Evolutionary conservation across 257 asterid species (phyloP).

Genomic region (Lavandula angustifolia): DNA sequence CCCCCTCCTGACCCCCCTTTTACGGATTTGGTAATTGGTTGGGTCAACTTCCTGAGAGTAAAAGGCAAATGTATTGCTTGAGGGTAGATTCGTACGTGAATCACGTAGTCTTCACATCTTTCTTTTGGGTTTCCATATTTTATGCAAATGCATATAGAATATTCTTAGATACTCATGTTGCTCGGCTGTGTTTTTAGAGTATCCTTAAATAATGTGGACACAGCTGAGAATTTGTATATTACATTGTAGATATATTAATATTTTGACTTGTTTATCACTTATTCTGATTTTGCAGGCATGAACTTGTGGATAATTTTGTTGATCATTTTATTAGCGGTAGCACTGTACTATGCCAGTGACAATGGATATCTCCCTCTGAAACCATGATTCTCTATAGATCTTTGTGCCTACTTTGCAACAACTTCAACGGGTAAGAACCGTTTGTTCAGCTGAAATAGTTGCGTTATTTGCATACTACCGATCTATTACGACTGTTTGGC

Average conservation of each 20-base stretch:
- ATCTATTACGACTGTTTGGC: background rate
- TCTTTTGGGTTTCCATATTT: background rate
- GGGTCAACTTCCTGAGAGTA: no score
- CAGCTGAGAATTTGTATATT: background rate
- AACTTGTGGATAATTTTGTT: constrained; percentile 61
- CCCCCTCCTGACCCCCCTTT: background rate
- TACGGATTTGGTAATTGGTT: no score
- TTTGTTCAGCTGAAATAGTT: background rate
- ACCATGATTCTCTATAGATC: constrained; percentile 20
- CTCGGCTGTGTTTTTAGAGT: background rate
- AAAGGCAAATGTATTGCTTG: no score
- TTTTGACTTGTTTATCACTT: constrained; percentile 14
- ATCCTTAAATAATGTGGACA: background rate
- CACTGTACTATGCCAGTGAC: constrained; percentile 48
- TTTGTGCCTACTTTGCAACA: constrained; percentile 7
- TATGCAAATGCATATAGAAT: background rate
- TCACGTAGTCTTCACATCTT: no score
- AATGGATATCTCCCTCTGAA: constrained; percentile 38
- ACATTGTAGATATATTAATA: background rate
- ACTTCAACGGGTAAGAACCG: background rate
- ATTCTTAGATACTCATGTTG: background rate
- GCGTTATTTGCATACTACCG: background rate
- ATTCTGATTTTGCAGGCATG: constrained; percentile 50
- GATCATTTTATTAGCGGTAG: constrained; percentile 56
- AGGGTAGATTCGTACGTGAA: no score